A percentile compares a stretch with the other conserved stretches of the same genome.
Evolutionary conservation across 2,329 filamentous ascomycete species (phyloP).

Genomic region (Knoxdaviesia capensis): DNA sequence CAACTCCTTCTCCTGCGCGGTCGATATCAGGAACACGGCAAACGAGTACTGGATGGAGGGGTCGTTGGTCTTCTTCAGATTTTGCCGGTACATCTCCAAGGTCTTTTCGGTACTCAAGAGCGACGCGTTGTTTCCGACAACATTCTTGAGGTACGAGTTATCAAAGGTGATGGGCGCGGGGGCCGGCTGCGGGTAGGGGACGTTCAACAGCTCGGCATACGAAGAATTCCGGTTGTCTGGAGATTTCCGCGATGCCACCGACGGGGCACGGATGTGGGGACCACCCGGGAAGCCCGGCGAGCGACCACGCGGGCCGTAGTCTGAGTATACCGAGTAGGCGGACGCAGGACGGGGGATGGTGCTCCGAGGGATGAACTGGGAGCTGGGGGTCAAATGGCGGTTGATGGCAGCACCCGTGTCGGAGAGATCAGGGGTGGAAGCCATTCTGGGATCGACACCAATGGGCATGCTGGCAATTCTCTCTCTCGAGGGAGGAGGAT

Average conservation of each 20-base stretch:
- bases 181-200: conserved; percentile 62
- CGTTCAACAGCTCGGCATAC: conserved; percentile 40
- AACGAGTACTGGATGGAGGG: conserved; percentile 87
- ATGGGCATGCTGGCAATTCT: conserved; percentile 21
- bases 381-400: conserved; percentile 41
- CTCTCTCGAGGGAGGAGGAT: conserved; percentile 10
- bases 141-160: conserved; percentile 60
- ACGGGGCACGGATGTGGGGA: conserved; percentile 24
- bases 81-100: conserved; percentile 90
- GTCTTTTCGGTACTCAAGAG: conserved; percentile 83
- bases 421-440: conserved; percentile 29
- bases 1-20: conserved; percentile 58
- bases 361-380: conserved; percentile 30
- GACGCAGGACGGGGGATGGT: conserved; percentile 53
- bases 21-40: conserved; percentile 80
- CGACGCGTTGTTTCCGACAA: conserved; percentile 76
- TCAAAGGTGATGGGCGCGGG: conserved; percentile 50
- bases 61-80: conserved; percentile 94
- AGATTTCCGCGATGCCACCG: conserved; percentile 30
- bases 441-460: conserved; percentile 19
- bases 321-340: conserved; percentile 54
- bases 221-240: conserved; percentile 31
- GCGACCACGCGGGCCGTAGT: conserved; percentile 42
- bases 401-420: conserved; percentile 29
- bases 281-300: conserved; percentile 28